Evolutionary conservation across 495 filamentous ascomycete genomes (phyloP).

Genomic region (Penicillium coffeae): DNA sequence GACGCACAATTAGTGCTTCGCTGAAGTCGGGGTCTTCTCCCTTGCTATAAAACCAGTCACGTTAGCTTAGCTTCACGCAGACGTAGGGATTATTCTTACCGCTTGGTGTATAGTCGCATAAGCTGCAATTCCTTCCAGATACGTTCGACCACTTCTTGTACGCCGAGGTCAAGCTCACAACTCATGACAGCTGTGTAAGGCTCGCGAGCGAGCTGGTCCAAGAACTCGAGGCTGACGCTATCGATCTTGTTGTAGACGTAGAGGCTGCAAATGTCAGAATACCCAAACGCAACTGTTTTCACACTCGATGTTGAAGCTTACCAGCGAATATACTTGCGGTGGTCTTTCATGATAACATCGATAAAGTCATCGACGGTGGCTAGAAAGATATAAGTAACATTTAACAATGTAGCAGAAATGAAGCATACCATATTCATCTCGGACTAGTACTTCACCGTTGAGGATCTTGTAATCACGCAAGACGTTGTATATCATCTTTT

Average conservation of each 20-base stretch:
- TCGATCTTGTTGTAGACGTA: slow-evolving; percentile 99
- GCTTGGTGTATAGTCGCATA: slow-evolving; percentile 93
- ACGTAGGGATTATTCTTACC: slow-evolving; percentile 33
- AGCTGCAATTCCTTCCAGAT: slow-evolving; percentile 93
- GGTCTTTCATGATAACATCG: slow-evolving; percentile 98
- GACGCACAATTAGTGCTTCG: slow-evolving; percentile 91
- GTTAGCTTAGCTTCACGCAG: slow-evolving; percentile 5
- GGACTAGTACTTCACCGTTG: slow-evolving; percentile 92
- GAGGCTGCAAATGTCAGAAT: slow-evolving; percentile 49
- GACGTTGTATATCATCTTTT: slow-evolving; percentile 97
- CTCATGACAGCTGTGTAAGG: slow-evolving; percentile 95
- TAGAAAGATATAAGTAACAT: slow-evolving; percentile 20
- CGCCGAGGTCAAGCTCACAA: slow-evolving; percentile 96
- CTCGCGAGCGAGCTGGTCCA: slow-evolving; percentile 88
- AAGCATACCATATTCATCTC: slow-evolving; percentile 76
- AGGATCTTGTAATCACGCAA: slow-evolving; percentile 97
- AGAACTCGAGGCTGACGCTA: slow-evolving; percentile 85
- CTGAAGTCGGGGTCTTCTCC: slow-evolving; percentile 86
- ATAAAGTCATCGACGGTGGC: slow-evolving; percentile 98
- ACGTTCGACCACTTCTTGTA: slow-evolving; percentile 89
- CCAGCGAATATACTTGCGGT: slow-evolving; percentile 94
- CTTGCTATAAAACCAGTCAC: slow-evolving; percentile 50
- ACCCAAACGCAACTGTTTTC: not conserved
- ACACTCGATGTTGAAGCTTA: slow-evolving; percentile 19
- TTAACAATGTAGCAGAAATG: not conserved